Evolutionary conservation across 495 filamentous ascomycete genomes (phyloP).

Genomic region (Haplographium delicatum): DNA sequence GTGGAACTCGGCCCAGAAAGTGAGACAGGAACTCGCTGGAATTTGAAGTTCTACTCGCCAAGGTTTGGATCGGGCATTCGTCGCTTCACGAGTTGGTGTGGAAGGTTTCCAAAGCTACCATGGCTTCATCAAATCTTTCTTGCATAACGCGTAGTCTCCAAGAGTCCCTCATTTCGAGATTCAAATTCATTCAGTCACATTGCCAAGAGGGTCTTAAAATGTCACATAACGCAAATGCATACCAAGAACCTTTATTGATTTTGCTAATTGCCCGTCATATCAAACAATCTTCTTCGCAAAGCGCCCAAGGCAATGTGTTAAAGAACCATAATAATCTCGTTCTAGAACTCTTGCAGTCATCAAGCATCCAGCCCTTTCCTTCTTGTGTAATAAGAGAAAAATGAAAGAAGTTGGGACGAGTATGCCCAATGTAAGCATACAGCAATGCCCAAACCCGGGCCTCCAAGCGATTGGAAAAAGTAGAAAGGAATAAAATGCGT

Average conservation of each 20-base stretch:
- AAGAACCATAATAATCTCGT: slow-evolving; percentile 11
- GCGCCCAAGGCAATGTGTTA: slow-evolving; percentile 7
- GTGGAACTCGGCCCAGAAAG: too few relatives aligned
- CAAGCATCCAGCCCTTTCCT: slow-evolving; percentile 13
- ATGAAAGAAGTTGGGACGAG: not conserved
- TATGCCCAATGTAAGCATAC: not conserved
- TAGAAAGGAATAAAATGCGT: slow-evolving; percentile 17
- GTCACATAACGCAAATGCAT: not conserved
- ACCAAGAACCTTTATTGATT: not conserved
- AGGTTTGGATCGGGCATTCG: too few relatives aligned
- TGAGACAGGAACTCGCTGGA: too few relatives aligned
- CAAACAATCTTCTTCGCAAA: slow-evolving; percentile 4
- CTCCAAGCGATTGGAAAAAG: not conserved
- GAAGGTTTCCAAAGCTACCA: too few relatives aligned
- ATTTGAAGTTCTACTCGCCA: too few relatives aligned
- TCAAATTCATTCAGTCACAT: too few relatives aligned
- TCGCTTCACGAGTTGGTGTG: too few relatives aligned
- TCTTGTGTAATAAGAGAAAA: slow-evolving; percentile 2
- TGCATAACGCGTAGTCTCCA: too few relatives aligned
- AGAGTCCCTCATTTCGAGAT: too few relatives aligned
- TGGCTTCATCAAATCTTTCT: too few relatives aligned
- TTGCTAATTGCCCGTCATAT: slow-evolving; percentile 1
- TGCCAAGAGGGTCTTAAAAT: not conserved
- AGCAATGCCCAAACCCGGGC: not conserved
- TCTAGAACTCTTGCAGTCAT: slow-evolving; percentile 12